These are phyloP conservation scores for Croton setiger DNA, from an alignment of 441 rosid genomes.

Conservation along the genomic window DNA sequence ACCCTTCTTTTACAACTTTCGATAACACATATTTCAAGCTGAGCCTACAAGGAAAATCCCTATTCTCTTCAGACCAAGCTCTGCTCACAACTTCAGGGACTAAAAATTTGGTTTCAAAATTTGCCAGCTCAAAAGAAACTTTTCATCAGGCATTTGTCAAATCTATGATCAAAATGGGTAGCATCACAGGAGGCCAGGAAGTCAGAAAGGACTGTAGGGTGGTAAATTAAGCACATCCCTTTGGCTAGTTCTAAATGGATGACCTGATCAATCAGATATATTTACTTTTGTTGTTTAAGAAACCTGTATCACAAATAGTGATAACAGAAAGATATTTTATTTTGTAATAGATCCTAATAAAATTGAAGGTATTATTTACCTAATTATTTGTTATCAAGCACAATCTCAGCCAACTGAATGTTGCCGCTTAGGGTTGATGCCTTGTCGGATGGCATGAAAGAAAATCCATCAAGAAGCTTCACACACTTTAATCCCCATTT, in stretches of 20 bases:
- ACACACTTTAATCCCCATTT: conserved; percentile 80
- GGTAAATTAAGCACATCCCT: conserved; percentile 33
- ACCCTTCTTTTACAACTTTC: conserved; percentile 38
- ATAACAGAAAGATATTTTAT: background rate
- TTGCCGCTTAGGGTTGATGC: conserved; percentile 60
- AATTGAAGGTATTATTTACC: conserved; percentile 19
- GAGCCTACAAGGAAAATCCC: conserved; percentile 43
- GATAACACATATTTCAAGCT: conserved; percentile 55
- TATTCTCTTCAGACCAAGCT: conserved; percentile 53
- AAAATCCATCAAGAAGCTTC: conserved; percentile 72
- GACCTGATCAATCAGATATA: background rate
- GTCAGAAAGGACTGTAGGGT: conserved; percentile 56
- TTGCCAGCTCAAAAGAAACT: conserved; percentile 26
- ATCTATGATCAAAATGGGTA: conserved; percentile 66
- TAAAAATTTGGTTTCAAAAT: conserved; percentile 41
- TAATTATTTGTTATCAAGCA: conserved; percentile 29
- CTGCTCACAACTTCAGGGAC: conserved; percentile 53
- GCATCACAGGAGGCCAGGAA: conserved; percentile 49
- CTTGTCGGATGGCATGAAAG: conserved; percentile 71
- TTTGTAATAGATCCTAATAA: background rate
- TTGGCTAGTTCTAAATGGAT: background rate
- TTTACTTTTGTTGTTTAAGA: background rate
- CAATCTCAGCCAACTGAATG: conserved; percentile 76
- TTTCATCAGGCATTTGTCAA: conserved; percentile 55
- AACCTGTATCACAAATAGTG: background rate